Base-by-base conservation (phyloP, 768 basidiomycete genomes). In the Suillus bovinus region DNA sequence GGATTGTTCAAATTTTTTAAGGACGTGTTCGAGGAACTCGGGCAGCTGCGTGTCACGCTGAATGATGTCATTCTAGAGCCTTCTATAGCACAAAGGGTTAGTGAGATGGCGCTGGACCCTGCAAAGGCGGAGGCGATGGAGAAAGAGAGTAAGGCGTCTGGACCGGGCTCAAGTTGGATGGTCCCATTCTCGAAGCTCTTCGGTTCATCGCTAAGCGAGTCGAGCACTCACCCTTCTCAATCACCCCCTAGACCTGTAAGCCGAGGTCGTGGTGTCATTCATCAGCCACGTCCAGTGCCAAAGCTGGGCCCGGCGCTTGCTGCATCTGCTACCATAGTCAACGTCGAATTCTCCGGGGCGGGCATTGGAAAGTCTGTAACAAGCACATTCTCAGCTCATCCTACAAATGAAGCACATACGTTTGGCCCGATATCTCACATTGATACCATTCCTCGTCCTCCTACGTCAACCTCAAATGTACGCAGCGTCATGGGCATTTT, bases 31-130 rank as follows among this genome's bases (percentile, higher is more conserved):
- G 80, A 80, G 46, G 94, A 96, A 71, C 81, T 96, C 71, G 90
- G 92, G 2, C 83, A 89, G 66, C 78, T 98, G 69, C 87, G 95
- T 58, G 84, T 87, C 38, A 84, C 88, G 42, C 77, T 99, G 64
- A 99, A 99, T 71, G 90, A 96, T 61, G 81, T 98, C 49, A 89
- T 94, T 53, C 82, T 99, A 27, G 94, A 99, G 61, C 97, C 97
- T 20, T 75, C 83, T 1, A 79, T 87, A 41, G 96, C 96, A 5
- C 66, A 74, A 2, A 86, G 82, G 69, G 77, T 99, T 36, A 86
- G 89, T 73, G 88, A 94, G 65, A 75, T 84, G 67, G 88, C 87
- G 3, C 73, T 92, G 74, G 82, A 88, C 62, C 84, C 86, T 0
- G 77, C 77, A 29, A 85, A 85, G 69, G 81, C 75, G 2, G 81